Evolutionary conservation across 2,329 filamentous ascomycete species (phyloP).

Genomic region (Fusarium falciforme): DNA sequence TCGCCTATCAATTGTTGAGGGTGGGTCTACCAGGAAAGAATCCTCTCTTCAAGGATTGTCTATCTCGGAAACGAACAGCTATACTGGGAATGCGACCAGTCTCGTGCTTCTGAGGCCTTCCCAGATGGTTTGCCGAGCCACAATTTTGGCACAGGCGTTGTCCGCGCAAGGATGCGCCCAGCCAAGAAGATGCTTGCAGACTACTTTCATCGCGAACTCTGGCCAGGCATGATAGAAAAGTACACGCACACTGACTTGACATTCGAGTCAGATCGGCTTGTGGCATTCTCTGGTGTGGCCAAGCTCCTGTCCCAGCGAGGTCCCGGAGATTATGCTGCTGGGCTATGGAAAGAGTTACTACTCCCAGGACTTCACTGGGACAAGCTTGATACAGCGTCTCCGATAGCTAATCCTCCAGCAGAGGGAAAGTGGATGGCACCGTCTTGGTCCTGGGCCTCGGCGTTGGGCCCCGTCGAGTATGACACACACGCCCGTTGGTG

Average conservation of each 20-base stretch:
- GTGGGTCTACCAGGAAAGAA: slow-evolving; percentile 9
- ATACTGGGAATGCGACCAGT: slow-evolving; percentile 5
- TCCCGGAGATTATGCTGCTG: neutral
- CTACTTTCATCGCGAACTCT: neutral
- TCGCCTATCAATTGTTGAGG: neutral
- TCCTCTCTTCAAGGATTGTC: neutral
- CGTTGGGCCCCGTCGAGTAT: neutral
- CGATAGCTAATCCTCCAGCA: no score
- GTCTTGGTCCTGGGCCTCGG: neutral
- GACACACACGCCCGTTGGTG: neutral
- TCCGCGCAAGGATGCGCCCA: neutral
- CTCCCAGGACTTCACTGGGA: neutral
- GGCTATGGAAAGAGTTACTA: neutral
- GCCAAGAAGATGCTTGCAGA: neutral
- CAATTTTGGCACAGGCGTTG: neutral
- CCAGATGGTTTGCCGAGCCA: neutral
- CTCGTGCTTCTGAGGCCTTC: neutral
- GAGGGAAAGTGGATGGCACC: neutral
- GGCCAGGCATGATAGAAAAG: neutral
- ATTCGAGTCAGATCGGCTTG: neutral
- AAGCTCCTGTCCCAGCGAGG: neutral
- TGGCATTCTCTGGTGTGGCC: neutral
- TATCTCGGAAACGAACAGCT: slow-evolving; percentile 1
- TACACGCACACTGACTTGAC: neutral
- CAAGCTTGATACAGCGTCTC: neutral